Conservation (phyloP, 345 rosid species). For the Heritiera littoralis region DNA sequence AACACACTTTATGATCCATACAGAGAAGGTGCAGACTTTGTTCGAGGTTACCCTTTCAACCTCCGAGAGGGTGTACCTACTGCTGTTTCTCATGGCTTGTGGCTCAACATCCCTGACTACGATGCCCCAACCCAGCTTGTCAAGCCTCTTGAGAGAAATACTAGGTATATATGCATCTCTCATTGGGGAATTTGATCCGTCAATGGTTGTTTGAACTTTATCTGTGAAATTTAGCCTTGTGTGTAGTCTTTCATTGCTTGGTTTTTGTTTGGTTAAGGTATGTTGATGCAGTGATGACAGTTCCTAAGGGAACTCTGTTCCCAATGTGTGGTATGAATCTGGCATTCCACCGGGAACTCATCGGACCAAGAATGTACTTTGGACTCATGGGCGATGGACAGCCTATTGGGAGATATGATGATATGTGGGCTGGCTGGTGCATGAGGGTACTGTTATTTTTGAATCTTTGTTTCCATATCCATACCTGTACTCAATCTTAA, state of each 20-base stretch:
- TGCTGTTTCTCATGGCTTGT: conserved; percentile 40
- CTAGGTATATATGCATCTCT: conserved; percentile 20
- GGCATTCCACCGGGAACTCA: conserved; percentile 37
- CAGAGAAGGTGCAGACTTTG: conserved; percentile 37
- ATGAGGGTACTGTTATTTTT: conserved; percentile 20
- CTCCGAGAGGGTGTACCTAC: conserved; percentile 37
- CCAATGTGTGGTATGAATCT: conserved; percentile 44
- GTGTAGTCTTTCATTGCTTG: background rate
- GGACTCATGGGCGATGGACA: conserved; percentile 43
- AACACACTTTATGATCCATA: conserved; percentile 39
- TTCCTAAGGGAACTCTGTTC: conserved; percentile 38
- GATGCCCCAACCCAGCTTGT: conserved; percentile 42
- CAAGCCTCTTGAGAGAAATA: conserved; percentile 42
- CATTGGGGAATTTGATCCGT: background rate
- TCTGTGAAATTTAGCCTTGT: background rate
- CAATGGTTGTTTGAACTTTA: background rate
- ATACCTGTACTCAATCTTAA: background rate
- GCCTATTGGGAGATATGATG: conserved; percentile 41
- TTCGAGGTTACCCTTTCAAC: conserved; percentile 41
- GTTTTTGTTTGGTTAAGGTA: conserved; percentile 5
- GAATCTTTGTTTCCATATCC: background rate
- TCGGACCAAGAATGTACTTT: conserved; percentile 40
- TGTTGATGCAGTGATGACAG: conserved; percentile 38
- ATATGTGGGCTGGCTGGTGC: conserved; percentile 46
- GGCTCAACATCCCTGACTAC: conserved; percentile 45